Evolutionary conservation across 139 green algal genomes (phyloP), one percentile per base, ranked within the genome.

Genomic region (Coccomyxa sp.): DNA sequence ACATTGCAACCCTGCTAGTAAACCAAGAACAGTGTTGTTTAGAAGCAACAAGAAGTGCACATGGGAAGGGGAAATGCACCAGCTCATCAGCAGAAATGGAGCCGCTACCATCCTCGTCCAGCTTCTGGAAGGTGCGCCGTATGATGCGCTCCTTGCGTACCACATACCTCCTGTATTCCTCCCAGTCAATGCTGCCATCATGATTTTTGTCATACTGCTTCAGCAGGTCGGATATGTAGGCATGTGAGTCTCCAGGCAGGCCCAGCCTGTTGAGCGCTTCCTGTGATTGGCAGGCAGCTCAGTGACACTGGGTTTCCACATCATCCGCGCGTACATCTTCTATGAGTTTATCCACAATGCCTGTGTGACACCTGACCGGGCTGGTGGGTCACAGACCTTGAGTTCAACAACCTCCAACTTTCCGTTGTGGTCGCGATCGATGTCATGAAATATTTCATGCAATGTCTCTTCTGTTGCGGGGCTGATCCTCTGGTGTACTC

Each of bases 121-220:
- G 23, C 32, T 59, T 31, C 30, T 59, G 14, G 12, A 81, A 81
- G 18, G 67, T 58, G 10, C 23, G 12, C 38, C 38, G 74, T 13
- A 84, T 79, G 18, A n/a, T 27, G 12, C n/a, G 18, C 68, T 79
- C 67, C 67, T 71, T 67, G 17, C 51, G 67, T 13, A 11, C 27
- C 21, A 79, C 67, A 11, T 84, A 84, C 11, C 79, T 11, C 11
- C 79, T 32, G 32, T 28, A 71, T 11, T 71, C 63, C 63, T 71
- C 18, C 63, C 23, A 74, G 38, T 84, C 81, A 10, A 84, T 74
- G 57, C 13, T 81, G 1, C 80, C 74, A 66, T 75, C 75, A 0
- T 66, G 25, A 21, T 88, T 63, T 23, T 30, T 28, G 76, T 84
- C 86, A 31, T 87, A 89, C 82, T 89, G 86, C 60, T 59, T 10